Evolutionary conservation across 1,284 basidiomycete genomes (phyloP).

Genomic region (Naganishia sp.): DNA sequence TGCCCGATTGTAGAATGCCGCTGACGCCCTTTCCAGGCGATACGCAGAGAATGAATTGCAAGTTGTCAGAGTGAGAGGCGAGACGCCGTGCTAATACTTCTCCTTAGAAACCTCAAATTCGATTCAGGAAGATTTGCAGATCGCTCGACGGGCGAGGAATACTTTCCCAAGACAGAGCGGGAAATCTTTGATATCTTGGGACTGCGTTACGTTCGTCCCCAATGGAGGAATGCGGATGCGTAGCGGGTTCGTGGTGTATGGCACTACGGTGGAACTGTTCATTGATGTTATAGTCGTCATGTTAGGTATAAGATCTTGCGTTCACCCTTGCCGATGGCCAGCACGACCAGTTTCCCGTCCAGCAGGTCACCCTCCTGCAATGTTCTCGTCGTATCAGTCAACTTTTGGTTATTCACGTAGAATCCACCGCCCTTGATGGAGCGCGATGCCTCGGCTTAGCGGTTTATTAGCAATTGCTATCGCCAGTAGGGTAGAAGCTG

Average conservation of each 20-base stretch:
- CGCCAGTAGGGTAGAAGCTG: conserved; percentile 18
- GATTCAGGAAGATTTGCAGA: conserved; percentile 45
- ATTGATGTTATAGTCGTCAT: conserved; percentile 2
- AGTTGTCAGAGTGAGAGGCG: neutral
- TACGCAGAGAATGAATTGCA: conserved; percentile 41
- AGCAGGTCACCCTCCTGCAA: conserved; percentile 62
- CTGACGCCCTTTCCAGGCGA: conserved; percentile 36
- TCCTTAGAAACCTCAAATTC: conserved; percentile 47
- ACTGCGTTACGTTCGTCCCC: conserved; percentile 48
- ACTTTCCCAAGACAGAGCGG: conserved; percentile 48
- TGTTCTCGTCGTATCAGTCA: conserved; percentile 47
- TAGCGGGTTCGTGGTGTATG: conserved; percentile 10
- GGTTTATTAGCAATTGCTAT: too few relatives aligned
- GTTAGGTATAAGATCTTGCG: conserved; percentile 62
- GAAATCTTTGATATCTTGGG: conserved; percentile 49
- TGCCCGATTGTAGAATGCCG: neutral
- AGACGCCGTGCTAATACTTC: conserved; percentile 1
- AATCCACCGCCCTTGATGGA: conserved; percentile 60
- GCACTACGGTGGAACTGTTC: too few relatives aligned
- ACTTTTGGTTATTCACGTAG: conserved; percentile 59
- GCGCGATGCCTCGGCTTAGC: conserved; percentile 58
- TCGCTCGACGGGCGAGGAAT: conserved; percentile 43
- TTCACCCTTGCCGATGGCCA: conserved; percentile 75
- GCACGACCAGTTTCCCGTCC: conserved; percentile 64
- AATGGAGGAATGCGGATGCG: conserved; percentile 52